Evolutionary conservation across 345 rosid species (phyloP).

Genomic region (Lepidium africanum): DNA sequence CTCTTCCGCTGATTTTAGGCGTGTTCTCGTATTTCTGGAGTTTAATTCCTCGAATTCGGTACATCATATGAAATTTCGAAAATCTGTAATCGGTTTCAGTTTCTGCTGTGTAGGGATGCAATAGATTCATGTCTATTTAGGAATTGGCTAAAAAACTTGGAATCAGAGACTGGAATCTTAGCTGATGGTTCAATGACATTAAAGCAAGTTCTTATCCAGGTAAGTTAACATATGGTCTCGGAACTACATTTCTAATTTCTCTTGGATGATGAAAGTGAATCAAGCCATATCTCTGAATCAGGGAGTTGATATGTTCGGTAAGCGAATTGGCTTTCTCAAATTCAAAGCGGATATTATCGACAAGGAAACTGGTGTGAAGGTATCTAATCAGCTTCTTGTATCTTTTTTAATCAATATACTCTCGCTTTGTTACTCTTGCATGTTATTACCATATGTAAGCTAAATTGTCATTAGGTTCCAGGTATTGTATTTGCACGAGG

Average conservation of each 20-base stretch:
- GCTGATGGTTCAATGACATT: slow-evolving; percentile 46
- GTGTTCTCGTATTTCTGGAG: not conserved
- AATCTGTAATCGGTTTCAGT: not conserved
- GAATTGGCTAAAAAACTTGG: slow-evolving; percentile 78
- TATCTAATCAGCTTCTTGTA: slow-evolving; percentile 28
- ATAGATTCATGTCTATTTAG: slow-evolving; percentile 68
- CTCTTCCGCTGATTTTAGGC: slow-evolving; percentile 64
- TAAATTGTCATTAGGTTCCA: slow-evolving; percentile 63
- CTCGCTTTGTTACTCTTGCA: not conserved
- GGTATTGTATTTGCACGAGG: slow-evolving; percentile 97
- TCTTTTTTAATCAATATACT: not conserved
- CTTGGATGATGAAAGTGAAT: not conserved
- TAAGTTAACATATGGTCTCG: slow-evolving; percentile 1
- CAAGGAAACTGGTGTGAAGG: slow-evolving; percentile 62
- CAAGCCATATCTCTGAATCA: slow-evolving; percentile 1
- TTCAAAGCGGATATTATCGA: slow-evolving; percentile 70
- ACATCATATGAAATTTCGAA: not conserved
- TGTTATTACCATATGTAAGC: slow-evolving; percentile 10
- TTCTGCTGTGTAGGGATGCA: slow-evolving; percentile 37
- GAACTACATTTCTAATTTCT: not conserved
- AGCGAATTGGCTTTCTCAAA: slow-evolving; percentile 73
- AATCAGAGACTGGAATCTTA: slow-evolving; percentile 66
- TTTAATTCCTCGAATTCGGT: not conserved
- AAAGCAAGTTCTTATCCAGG: slow-evolving; percentile 74
- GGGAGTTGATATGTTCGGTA: slow-evolving; percentile 96